Evolutionary conservation across 495 filamentous ascomycete genomes (phyloP).

Genomic region (Mycothermus thermophilus): DNA sequence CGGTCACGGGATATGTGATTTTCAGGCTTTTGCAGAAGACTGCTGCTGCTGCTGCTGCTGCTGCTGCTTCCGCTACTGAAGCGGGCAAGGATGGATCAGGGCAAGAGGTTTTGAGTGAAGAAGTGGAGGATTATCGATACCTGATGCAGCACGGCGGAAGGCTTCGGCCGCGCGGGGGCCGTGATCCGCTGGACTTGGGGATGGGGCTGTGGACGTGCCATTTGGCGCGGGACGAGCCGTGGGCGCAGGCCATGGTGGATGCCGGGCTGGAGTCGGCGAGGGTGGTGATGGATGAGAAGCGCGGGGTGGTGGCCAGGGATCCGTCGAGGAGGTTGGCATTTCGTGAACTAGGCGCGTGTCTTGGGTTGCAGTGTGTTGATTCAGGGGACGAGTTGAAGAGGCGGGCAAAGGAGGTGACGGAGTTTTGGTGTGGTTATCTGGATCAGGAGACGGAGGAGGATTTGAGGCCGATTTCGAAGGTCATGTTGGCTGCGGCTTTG

Average conservation of each 20-base stretch:
- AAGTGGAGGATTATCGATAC: slow-evolving; percentile 45
- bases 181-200: slow-evolving; percentile 46
- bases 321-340: slow-evolving; percentile 41
- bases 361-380: slow-evolving; percentile 41
- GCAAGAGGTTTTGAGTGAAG: slow-evolving; percentile 27
- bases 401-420: slow-evolving; percentile 33
- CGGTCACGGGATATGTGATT: slow-evolving; percentile 45
- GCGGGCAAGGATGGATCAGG: slow-evolving; percentile 8
- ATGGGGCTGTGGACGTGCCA: slow-evolving; percentile 54
- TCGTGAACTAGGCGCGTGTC: slow-evolving; percentile 46
- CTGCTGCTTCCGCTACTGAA: too few species aligned
- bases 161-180: slow-evolving; percentile 29
- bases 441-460: slow-evolving; percentile 31
- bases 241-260: slow-evolving; percentile 34
- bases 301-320: slow-evolving; percentile 21
- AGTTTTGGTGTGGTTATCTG: slow-evolving; percentile 40
- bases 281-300: slow-evolving; percentile 21
- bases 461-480: slow-evolving; percentile 44
- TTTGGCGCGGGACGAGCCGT: slow-evolving; percentile 38
- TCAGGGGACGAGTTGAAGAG: slow-evolving; percentile 24
- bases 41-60: too few species aligned
- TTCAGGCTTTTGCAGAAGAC: slow-evolving; percentile 40
- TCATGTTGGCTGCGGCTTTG: slow-evolving; percentile 54
- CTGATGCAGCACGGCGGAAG: slow-evolving; percentile 40
- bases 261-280: slow-evolving; percentile 34